These are phyloP conservation scores for Globisporangium canariense DNA, from an alignment of 352 stramenopile genomes.

Conservation along the genomic window DNA sequence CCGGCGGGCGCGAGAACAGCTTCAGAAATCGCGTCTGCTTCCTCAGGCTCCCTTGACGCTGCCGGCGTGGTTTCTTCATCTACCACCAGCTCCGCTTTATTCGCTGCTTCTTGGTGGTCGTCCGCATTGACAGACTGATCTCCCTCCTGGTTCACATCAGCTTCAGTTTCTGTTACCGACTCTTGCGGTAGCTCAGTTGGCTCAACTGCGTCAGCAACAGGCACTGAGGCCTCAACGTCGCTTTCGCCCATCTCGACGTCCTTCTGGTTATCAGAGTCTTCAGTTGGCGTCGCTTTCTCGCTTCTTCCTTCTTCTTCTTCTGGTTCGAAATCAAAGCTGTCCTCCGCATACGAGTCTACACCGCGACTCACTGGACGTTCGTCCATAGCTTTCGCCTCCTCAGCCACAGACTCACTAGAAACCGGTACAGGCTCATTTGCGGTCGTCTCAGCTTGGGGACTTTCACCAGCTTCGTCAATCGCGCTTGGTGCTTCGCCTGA, in stretches of 20 bases:
- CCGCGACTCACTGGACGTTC: conserved; percentile 13
- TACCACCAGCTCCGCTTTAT: too few relatives aligned
- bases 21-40: neutral
- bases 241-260: neutral
- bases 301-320: neutral
- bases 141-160: neutral
- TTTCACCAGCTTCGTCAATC: neutral
- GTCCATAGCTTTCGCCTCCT: neutral
- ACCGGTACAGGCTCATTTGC: neutral
- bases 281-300: too few relatives aligned
- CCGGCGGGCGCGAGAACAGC: neutral
- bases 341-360: conserved; percentile 16
- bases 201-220: neutral
- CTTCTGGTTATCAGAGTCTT: neutral
- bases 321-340: conserved; percentile 13
- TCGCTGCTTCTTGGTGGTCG: neutral
- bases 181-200: neutral
- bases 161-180: neutral
- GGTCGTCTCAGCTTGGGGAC: neutral
- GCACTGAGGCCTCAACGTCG: neutral
- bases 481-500: neutral
- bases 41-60: neutral
- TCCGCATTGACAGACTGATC: neutral
- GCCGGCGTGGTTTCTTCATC: neutral
- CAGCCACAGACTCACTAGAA: neutral